Percentiles rank a stretch among this genome's conserved stretches.
phyloP scores from a whole-genome alignment of 495 filamentous ascomycete genomes.

The Podospora comata region DNA sequence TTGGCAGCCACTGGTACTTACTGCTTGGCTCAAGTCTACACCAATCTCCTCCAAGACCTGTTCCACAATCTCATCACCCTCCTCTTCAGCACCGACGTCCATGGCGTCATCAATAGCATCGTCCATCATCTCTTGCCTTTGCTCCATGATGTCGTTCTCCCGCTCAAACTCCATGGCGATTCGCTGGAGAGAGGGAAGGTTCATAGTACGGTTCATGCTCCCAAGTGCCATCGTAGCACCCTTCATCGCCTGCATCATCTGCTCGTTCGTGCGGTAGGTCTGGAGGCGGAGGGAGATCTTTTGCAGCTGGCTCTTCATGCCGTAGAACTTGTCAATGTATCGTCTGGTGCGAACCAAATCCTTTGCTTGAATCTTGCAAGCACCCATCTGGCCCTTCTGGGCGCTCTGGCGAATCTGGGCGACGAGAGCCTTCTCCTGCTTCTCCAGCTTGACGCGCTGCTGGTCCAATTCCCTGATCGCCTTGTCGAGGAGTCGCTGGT shows the following conservation, averaged over 20 bases:
- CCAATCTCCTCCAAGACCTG: slow-evolving; percentile 96
- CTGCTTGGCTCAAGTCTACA: slow-evolving; percentile 81
- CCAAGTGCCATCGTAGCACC: slow-evolving; percentile 88
- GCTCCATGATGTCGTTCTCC: slow-evolving; percentile 99
- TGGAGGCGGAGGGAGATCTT: slow-evolving; percentile 90
- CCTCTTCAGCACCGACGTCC: slow-evolving; percentile 83
- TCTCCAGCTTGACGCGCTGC: slow-evolving; percentile 89
- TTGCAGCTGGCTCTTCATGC: slow-evolving; percentile 94
- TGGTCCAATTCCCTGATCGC: slow-evolving; percentile 94
- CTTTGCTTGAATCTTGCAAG: slow-evolving; percentile 96
- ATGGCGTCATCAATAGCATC: slow-evolving; percentile 99
- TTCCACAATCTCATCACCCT: slow-evolving; percentile 93
- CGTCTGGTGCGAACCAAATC: slow-evolving; percentile 89
- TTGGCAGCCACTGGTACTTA: slow-evolving; percentile 43
- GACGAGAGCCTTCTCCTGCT: slow-evolving; percentile 96
- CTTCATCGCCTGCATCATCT: slow-evolving; percentile 99
- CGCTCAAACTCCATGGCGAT: slow-evolving; percentile 99
- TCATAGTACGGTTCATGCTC: slow-evolving; percentile 97
- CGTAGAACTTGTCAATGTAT: slow-evolving; percentile 97
- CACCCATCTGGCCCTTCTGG: slow-evolving; percentile 94
- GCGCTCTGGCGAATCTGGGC: slow-evolving; percentile 95
- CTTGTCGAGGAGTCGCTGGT: slow-evolving; percentile 93
- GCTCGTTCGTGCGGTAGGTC: slow-evolving; percentile 96
- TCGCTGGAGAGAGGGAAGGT: slow-evolving; percentile 87
- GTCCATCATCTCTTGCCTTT: slow-evolving; percentile 99